Evolutionary conservation across 1,284 basidiomycete species (phyloP), one percentile per base, ranked within the genome.

Genomic region (Microstroma glucosiphilum): DNA sequence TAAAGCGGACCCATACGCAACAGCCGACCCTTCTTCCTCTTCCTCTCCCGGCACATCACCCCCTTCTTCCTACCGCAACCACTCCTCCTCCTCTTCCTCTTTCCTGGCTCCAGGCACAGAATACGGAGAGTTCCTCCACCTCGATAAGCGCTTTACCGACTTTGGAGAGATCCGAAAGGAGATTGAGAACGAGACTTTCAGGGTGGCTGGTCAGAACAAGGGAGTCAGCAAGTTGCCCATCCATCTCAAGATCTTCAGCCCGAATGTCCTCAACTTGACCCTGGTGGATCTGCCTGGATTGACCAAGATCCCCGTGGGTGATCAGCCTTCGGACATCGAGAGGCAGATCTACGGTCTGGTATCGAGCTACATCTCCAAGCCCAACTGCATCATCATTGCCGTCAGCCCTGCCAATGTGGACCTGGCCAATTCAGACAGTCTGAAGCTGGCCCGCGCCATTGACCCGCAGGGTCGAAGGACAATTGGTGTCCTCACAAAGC

Each of bases 201-300:
- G 94, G 53, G 94, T 99, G 30, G 94, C 96, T 0, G 94, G 94
- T 0, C 93, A 97, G 83, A 98, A 98, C 82, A 99, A 97, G 82
- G 94, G 96, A 59, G 89, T 98, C 65, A 93, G 90, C 82, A 93
- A 93, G 80, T 81, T 96, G 60, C 93, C 94, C 6, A 97, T 96
- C 77, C 89, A 91, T 68, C 83, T 97, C 68, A 87, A 92, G 79
- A 94, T 97, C 82, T 94, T 90, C 81, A 93, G 92, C 69, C 91
- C 93, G 25, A 87, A 92, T 76, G 94, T 98, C 17, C 83, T 97
- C 72, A 94, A 97, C 81, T 82, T 97, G 75, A 98, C 94, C 1
- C 81, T 98, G 67, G 94, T 98, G 53, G 94, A 98, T 82, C 81
- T 98, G 60, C 94, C 94, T 6, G 94, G 94, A 55, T 82, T 98